Evolutionary conservation across 306 rosid genomes (phyloP), one percentile per base, ranked within the genome.

Genomic region (Quercus engelmannii): DNA sequence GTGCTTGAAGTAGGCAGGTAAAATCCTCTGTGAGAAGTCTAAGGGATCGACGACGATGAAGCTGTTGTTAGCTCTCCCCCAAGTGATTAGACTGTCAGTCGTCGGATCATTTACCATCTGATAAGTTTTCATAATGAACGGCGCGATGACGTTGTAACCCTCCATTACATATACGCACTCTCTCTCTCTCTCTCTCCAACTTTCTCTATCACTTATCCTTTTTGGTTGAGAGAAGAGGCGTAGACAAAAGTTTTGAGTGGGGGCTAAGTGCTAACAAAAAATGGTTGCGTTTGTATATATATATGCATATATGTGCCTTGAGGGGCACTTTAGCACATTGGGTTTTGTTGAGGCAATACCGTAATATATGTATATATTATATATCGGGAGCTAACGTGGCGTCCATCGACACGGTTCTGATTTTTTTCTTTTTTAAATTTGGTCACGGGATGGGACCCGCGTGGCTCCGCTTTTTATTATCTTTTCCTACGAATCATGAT

Each of bases 1-100:
- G 84, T 94, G 99, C 79, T 94, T 94, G 97, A 94, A 94, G 75
- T 85, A 92, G 6, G 85, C 89, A 35, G 99, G 98, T 6, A 95
- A 83, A 21, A 95, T 87, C 11, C 81, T 59, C 79, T 88, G 92
- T 0, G 97, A 91, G 83, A 92, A 92, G 18, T 90, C 91, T 21
- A 89, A 64, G 0, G 99, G 96, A 64, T 95, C 97, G 79, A 84
- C 31, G 78, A 95, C 97, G 87, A 91, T 76, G 99, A 95, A 95
- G 78, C 97, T 95, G 86, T 95, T 95, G 79, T 85, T 87, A 15
- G 85, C 82, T 74, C 86, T 83, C 1, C 98, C 97, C 99, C 99
- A 95, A 0, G 70, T 43, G 79, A 95, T 90, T 56, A 92, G 83
- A 18, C 30, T 69, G 79, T 91, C 98, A 38, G 96, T 89, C 41